A percentile compares a stretch with the other conserved stretches of the same genome.
Evolutionary conservation across 106 monocot species (phyloP).

Genomic region (Dendrobium huoshanense): DNA sequence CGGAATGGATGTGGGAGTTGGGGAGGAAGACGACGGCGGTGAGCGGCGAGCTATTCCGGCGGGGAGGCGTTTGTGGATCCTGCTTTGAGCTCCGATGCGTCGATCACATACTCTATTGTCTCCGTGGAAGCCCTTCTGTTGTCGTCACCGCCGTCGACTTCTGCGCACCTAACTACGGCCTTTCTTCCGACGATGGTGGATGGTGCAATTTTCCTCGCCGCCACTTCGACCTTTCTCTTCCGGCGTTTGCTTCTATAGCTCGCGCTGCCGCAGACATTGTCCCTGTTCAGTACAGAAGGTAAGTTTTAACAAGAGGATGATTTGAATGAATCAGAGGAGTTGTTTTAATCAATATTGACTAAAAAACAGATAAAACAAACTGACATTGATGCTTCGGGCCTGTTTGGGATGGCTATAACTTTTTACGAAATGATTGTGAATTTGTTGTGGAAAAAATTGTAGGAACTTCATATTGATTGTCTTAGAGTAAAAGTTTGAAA

Average conservation of each 20-base stretch:
- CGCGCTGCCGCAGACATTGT: slow-evolving; percentile 64
- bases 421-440: no score
- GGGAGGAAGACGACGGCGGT: background rate
- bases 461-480: no score
- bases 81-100: slow-evolving; percentile 4
- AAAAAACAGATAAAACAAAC: no score
- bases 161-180: slow-evolving; percentile 61
- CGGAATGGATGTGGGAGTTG: background rate
- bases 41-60: background rate
- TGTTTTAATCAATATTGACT: no score
- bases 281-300: slow-evolving; percentile 44
- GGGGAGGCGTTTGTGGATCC: background rate
- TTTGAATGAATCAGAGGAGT: no score
- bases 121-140: slow-evolving; percentile 19
- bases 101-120: slow-evolving; percentile 30
- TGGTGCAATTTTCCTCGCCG: slow-evolving; percentile 58
- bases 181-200: slow-evolving; percentile 56
- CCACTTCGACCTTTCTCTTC: slow-evolving; percentile 72
- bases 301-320: background rate
- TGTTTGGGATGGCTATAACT: no score
- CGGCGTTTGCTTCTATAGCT: slow-evolving; percentile 62
- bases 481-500: no score
- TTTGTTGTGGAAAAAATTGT: no score
- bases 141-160: slow-evolving; percentile 53
- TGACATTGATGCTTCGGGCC: no score